phyloP scores from a whole-genome alignment of 208 protist species.

The Acanthamoeba healyi region DNA sequence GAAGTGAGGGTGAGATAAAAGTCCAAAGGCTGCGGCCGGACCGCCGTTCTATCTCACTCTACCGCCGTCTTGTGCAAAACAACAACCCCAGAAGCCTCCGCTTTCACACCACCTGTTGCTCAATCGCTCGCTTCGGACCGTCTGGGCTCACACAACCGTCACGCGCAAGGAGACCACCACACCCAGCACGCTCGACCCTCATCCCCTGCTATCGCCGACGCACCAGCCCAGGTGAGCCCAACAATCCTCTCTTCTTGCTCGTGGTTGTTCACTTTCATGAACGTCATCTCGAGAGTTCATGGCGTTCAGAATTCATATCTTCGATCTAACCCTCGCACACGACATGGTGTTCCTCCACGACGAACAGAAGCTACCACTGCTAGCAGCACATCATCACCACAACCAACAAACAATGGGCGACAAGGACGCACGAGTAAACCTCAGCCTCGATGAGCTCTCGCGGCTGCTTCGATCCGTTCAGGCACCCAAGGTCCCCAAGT shows the following conservation, averaged over 20 bases:
- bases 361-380: neutral
- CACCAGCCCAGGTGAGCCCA: neutral
- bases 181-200: too few species aligned
- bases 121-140: neutral
- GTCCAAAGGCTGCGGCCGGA: neutral
- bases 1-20: neutral
- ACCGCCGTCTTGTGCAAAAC: neutral
- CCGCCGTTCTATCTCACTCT: too few species aligned
- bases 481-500: neutral
- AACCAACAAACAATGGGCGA: neutral
- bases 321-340: too few species aligned
- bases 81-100: neutral
- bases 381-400: neutral
- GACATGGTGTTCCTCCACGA: too few species aligned
- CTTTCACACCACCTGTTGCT: neutral
- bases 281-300: too few species aligned
- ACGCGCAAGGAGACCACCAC: neutral
- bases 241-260: neutral
- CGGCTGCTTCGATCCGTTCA: slow-evolving; percentile 15
- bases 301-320: too few species aligned
- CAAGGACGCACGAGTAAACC: neutral
- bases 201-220: neutral
- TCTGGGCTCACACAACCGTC: neutral
- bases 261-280: neutral
- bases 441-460: slow-evolving; percentile 48